Percentiles rank a stretch among this genome's conserved stretches.
phyloP scores from a whole-genome alignment of 176 grass and related monocot species.

The Aegilops bicornis region DNA sequence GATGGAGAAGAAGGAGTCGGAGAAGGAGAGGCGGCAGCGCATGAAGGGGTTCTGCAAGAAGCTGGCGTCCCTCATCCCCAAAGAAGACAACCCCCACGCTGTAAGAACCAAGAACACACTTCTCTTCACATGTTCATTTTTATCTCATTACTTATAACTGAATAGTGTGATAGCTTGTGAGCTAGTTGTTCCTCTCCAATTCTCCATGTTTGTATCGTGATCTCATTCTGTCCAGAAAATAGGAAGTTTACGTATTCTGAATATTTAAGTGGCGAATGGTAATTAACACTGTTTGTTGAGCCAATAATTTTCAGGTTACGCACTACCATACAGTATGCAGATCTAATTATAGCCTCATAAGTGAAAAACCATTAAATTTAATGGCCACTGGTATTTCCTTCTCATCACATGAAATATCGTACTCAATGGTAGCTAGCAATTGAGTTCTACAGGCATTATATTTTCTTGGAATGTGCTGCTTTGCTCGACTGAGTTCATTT shows the following conservation, averaged over 20 bases:
- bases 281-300: neutral
- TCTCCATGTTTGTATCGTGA: neutral
- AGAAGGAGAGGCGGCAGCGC: slow-evolving; percentile 55
- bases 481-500: neutral
- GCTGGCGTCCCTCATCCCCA: slow-evolving; percentile 65
- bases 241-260: too few relatives aligned
- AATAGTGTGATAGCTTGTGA: neutral
- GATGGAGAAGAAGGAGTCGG: slow-evolving; percentile 61
- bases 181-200: neutral
- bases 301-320: neutral
- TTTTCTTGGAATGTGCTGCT: slow-evolving; percentile 24
- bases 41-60: slow-evolving; percentile 63
- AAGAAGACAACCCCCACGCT: slow-evolving; percentile 22
- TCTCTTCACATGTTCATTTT: neutral
- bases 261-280: neutral
- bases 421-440: neutral
- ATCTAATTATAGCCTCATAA: neutral
- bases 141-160: too few relatives aligned
- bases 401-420: slow-evolving; percentile 19
- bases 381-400: neutral
- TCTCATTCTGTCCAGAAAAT: too few relatives aligned
- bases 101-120: neutral
- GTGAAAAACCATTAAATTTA: neutral
- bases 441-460: neutral
- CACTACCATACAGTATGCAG: neutral